Conservation (phyloP, 306 rosid genomes). For the Vigna radiata region DNA sequence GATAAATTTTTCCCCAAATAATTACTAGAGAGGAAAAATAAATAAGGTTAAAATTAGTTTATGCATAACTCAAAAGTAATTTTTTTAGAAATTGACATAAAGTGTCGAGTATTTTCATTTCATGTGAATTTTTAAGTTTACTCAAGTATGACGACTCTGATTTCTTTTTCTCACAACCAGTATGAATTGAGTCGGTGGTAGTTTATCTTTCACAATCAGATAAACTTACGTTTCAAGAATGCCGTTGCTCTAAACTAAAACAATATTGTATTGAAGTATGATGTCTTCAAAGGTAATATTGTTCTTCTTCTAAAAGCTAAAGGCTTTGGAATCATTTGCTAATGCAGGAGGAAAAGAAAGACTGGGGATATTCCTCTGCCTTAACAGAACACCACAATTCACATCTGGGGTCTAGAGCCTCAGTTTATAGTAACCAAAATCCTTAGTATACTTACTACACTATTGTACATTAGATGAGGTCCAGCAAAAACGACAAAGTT, state of each 20-base stretch:
- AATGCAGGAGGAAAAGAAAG: neutral
- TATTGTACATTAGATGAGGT: neutral
- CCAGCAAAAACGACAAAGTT: slow-evolving; percentile 4
- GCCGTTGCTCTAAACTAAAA: neutral
- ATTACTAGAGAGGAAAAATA: neutral
- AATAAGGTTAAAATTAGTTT: neutral
- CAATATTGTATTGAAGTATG: neutral
- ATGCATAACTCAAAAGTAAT: neutral
- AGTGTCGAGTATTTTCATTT: slow-evolving; percentile 14
- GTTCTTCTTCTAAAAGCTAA: neutral
- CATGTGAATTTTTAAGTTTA: neutral
- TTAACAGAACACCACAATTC: slow-evolving; percentile 14
- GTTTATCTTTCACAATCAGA: neutral
- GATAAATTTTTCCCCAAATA: neutral
- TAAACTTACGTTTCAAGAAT: slow-evolving; percentile 16
- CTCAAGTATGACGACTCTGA: neutral
- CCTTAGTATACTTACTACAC: neutral
- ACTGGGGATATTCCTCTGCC: slow-evolving; percentile 14
- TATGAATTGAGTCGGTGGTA: neutral
- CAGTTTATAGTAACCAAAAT: slow-evolving; percentile 3
- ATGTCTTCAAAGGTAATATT: slow-evolving; percentile 8
- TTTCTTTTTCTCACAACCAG: neutral
- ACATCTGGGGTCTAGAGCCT: slow-evolving; percentile 2
- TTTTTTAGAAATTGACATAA: neutral
- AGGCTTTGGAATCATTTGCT: slow-evolving; percentile 17